Evolutionary conservation across 1,284 basidiomycete species (phyloP).

Genomic region (Apiotrichum gracile): DNA sequence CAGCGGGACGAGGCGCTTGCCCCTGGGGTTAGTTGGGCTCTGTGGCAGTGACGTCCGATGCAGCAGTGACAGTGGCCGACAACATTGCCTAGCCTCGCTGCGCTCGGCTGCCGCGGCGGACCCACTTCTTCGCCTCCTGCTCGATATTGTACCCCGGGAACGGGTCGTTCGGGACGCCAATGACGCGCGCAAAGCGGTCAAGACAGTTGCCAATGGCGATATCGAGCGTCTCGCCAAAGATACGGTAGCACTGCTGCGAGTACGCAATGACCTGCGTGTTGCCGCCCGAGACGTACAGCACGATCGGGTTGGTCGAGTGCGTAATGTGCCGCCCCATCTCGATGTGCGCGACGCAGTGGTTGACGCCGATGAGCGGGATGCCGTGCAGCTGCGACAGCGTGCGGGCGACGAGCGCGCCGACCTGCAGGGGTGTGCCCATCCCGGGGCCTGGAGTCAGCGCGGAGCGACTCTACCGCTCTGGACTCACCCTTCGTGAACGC

Average conservation of each 20-base stretch:
- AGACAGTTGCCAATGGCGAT: conserved; percentile 99
- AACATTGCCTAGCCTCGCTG: too few species aligned
- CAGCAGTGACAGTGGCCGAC: too few species aligned
- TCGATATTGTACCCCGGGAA: conserved; percentile 99
- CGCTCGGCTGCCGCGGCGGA: conserved; percentile 10
- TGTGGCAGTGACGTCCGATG: too few species aligned
- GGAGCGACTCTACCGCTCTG: too few species aligned
- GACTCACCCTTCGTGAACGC: conserved; percentile 87
- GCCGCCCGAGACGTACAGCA: conserved; percentile 96
- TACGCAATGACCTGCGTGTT: conserved; percentile 99
- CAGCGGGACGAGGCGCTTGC: conserved; percentile 64
- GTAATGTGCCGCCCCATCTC: conserved; percentile 98
- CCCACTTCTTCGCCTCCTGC: conserved; percentile 81
- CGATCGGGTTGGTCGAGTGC: conserved; percentile 88
- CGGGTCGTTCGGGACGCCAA: conserved; percentile 91
- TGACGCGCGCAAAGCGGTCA: conserved; percentile 94
- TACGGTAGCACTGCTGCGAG: conserved; percentile 91
- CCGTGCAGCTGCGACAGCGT: conserved; percentile 80
- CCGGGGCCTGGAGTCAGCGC: conserved; percentile 66
- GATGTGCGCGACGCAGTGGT: conserved; percentile 98
- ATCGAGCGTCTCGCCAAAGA: conserved; percentile 98
- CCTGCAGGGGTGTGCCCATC: conserved; percentile 95
- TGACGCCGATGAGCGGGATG: conserved; percentile 93
- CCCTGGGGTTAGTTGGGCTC: conserved; percentile 28
- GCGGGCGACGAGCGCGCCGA: conserved; percentile 90